Evolutionary conservation across 257 asterid species (phyloP).

Genomic region (Solanum neorickii): DNA sequence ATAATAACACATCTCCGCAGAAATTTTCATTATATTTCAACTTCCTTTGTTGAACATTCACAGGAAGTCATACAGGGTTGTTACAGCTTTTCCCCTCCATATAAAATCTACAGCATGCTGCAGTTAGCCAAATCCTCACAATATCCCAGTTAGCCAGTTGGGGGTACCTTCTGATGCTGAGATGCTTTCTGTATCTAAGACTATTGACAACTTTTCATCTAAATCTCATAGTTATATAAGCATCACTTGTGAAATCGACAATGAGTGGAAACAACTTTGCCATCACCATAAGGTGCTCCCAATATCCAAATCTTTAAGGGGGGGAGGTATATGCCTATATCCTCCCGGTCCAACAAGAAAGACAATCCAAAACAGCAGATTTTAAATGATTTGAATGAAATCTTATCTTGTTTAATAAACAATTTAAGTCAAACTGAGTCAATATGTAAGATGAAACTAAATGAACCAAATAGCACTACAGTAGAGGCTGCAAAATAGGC

Average conservation of each 20-base stretch:
- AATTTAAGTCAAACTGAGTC: not conserved
- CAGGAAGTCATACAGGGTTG: not conserved
- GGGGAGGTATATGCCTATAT: not conserved
- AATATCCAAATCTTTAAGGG: not conserved
- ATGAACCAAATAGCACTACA: not conserved
- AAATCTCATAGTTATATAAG: not conserved
- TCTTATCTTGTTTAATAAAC: not conserved
- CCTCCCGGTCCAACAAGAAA: not conserved
- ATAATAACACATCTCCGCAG: not conserved
- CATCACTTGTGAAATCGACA: not conserved
- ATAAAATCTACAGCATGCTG: not conserved
- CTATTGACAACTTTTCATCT: not conserved
- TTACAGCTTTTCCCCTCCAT: not conserved
- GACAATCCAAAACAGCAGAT: not conserved
- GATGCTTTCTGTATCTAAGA: not conserved
- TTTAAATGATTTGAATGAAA: not conserved
- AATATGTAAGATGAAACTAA: not conserved
- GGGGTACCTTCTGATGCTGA: not conserved
- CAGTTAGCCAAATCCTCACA: not conserved
- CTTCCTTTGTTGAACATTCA: not conserved
- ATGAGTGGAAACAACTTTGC: not conserved
- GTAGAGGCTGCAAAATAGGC: not conserved
- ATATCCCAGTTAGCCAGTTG: not conserved
- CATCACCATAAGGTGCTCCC: not conserved
- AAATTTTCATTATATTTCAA: not conserved